Evolutionary conservation across 148 eudicot genomes (phyloP), one percentile per base, ranked within the genome.

Genomic region (Bassia scoparia): DNA sequence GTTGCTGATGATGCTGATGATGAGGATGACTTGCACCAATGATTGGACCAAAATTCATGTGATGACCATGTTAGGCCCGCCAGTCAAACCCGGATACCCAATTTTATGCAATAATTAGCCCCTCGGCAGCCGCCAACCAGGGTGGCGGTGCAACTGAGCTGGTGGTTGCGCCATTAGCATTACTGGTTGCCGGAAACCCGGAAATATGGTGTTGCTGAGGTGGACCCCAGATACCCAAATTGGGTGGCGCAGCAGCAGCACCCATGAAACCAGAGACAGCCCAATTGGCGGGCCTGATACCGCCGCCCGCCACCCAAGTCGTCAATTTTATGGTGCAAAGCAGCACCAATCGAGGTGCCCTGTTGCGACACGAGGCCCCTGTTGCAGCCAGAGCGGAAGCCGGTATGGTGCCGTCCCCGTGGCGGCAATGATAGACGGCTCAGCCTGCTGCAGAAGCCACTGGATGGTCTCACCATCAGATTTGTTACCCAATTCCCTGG

Each of bases 401-500:
- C 2, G 96, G 96, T 2, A 90, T 78, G 0, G 90, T 85, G 5
- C 92, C 93, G 12, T 62, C 4, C 92, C 96, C 0, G 96, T 88
- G 53, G 96, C 90, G 18, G 96, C 96, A 5, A 90, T 81, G 9
- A 88, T 90, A 0, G 96, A 90, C 0, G 90, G 87, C 68, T 88
- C 92, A 14, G 90, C 93, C 15, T 84, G 89, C 41, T 87, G 89
- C 3, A 90, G 76, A 1, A 90, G 77, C 97, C 97, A 90, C 76
- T 90, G 93, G 63, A 90, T 87, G 20, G 97, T 90, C 52, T 88
- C 92, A 2, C 96, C 96, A 61, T 90, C 92, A 52, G 96, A 88
- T 76, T 90, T 90, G 67, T 86, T 87, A 16, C 93, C 93, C 61
- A 90, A 74, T 81, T 90, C 93, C 66, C 92, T 53, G 7, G 96